Base-by-base conservation (phyloP, 352 stramenopile species). In the Albugo laibachii region DNA sequence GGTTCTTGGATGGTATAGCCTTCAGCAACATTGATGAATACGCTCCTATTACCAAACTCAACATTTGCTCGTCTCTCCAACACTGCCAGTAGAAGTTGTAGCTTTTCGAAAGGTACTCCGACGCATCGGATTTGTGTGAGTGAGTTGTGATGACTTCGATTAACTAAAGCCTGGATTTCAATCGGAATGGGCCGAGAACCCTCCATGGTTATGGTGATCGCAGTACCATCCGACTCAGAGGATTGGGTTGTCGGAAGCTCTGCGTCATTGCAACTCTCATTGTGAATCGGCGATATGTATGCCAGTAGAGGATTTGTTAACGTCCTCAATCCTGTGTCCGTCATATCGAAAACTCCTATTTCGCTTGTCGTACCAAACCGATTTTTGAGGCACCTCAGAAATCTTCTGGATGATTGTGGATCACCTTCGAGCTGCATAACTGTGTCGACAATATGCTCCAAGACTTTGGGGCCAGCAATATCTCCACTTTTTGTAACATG, bases 401-500 rank as follows among this genome's bases (percentile, higher is more conserved):
- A 86, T n/a, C 94, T 71, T 11, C 83, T 74, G 6, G 69, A 47
- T 48, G 72, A 84, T 48, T 87, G 65, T 10, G 69, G 58, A n/a
- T 94, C 82, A 13, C 86, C 87, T 49, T 98, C 92, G 12, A 98
- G 64, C 52, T 97, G 94, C 14, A 98, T 62, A 14, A 98, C 92
- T 2, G 86, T 96, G 66, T 98, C 94, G 1, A 98, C 78, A 44
- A 92, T 92, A 43, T 92, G 78, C 48, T 92, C 78, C 5, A 92
- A 55, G 44, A 92, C 76, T 51, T 93, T 92, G 2, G 94, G 94
- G 12, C 94, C 94, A 11, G 93, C 93, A 13, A 98, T 95, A 54
- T 96, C 85, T 34, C 93, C 93, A 54, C 64, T 85, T 65, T 98
- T 98, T 15, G 92, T 98, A 11, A 98, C 91, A 59, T 98, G 94